Conservation (phyloP, 1,284 basidiomycete species). For the Austropuccinia psidii region DNA sequence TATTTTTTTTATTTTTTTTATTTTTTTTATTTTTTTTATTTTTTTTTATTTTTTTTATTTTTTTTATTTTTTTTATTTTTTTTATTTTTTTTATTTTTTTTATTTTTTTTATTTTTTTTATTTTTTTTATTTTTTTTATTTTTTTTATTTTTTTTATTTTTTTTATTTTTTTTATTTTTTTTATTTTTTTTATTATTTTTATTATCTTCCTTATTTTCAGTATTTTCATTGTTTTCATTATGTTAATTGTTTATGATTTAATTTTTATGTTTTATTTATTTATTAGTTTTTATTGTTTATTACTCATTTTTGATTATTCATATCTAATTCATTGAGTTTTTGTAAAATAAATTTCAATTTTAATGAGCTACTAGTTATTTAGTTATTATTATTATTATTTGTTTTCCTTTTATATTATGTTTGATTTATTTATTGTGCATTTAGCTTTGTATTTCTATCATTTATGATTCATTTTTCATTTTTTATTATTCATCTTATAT, state of each 20-base stretch:
- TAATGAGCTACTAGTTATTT: too few relatives aligned
- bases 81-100: neutral
- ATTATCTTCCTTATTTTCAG: neutral
- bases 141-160: neutral
- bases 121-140: neutral
- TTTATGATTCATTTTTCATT: too few relatives aligned
- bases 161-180: neutral
- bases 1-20: neutral
- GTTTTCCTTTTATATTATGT: too few relatives aligned
- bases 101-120: neutral
- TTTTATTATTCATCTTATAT: too few relatives aligned
- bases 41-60: neutral
- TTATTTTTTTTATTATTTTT: neutral
- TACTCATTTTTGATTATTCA: too few relatives aligned
- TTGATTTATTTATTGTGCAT: too few relatives aligned
- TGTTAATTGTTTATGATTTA: neutral
- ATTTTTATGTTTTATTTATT: too few relatives aligned
- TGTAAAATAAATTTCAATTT: too few relatives aligned
- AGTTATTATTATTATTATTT: too few relatives aligned
- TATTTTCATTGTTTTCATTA: neutral
- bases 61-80: neutral
- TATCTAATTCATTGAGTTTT: too few relatives aligned
- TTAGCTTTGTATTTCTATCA: too few relatives aligned
- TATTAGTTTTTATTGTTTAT: too few relatives aligned
- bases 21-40: neutral